These are phyloP conservation scores for Aotearoamyces nothofagi DNA, from an alignment of 2,329 filamentous ascomycete genomes.

Conservation along the genomic window DNA sequence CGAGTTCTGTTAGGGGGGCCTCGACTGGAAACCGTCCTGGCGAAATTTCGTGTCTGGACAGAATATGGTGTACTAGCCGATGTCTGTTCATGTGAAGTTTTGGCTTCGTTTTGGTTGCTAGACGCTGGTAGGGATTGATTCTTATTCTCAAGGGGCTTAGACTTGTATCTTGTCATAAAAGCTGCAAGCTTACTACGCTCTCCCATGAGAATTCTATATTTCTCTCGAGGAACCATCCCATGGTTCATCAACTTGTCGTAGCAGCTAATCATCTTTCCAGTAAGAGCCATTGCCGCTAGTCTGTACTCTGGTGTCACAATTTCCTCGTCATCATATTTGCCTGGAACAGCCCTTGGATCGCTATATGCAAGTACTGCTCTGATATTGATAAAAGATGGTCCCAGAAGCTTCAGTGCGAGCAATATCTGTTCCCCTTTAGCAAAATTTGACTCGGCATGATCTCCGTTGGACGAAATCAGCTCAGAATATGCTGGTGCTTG, in stretches of 20 bases:
- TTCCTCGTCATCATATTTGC: background rate
- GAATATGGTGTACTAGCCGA: too few relatives aligned
- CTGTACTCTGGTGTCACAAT: constrained; percentile 3
- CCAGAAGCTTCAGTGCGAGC: constrained; percentile 31
- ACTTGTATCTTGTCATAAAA: constrained; percentile 17
- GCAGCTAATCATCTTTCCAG: constrained; percentile 18
- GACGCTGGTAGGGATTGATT: too few relatives aligned
- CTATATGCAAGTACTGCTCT: constrained; percentile 12
- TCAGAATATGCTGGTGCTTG: constrained; percentile 8
- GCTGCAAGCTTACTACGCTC: constrained; percentile 21
- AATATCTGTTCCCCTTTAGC: constrained; percentile 34
- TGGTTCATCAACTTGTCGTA: constrained; percentile 17
- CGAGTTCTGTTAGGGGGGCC: too few relatives aligned
- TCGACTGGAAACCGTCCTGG: too few relatives aligned
- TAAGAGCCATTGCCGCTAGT: constrained; percentile 11
- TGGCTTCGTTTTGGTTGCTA: too few relatives aligned
- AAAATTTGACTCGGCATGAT: too few relatives aligned
- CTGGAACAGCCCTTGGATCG: constrained; percentile 3
- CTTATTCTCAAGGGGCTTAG: constrained; percentile 5
- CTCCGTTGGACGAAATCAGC: too few relatives aligned
- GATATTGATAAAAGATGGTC: constrained; percentile 13
- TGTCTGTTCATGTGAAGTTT: too few relatives aligned
- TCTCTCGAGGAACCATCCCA: constrained; percentile 12
- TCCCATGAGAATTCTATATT: constrained; percentile 3
- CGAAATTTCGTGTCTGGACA: too few relatives aligned